Evolutionary conservation across 2,329 filamentous ascomycete species (phyloP), one percentile per base, ranked within the genome.

Genomic region (Penicillium sclerotiorum): DNA sequence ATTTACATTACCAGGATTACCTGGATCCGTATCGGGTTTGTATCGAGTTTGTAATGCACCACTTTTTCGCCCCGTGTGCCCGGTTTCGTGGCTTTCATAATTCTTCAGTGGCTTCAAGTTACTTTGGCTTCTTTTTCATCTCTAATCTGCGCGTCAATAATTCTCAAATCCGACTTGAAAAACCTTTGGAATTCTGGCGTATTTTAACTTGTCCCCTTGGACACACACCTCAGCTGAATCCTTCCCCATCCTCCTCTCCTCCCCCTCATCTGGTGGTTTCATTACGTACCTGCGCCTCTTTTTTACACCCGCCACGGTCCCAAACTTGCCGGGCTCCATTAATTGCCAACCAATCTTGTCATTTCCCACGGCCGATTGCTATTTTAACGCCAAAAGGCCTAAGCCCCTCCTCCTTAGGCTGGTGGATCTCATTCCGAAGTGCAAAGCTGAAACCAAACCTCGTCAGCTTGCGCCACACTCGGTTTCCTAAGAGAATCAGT

Each of bases 381-480:
- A 61, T 67, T 63, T 63, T 62, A 60, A 59, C 56, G 52, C 57
- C 25, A 27, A 28, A 52, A 59, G 47, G 52, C 43, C 55, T 47
- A 49, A 55, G 46, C 59, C 38, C 52, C 53, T 41, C 47, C 28
- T 27, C 18, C 45, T 38, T 38, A 46, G 41, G 40, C 25, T 51
- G 38, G 58, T 60, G 58, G 58, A 58, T 55, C 52, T 47, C 48
- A 46, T 39, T 23, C 23, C 52, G 53, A 58, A 58, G 49, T 50
- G 56, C 53, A 59, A 66, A 69, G 68, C 69, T 71, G 68, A 72
- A 68, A 61, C 57, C 48, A 47, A 47, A 47, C 49, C 57, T 64
- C 61, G 61, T 73, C 70, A 73, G 70, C 71, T 74, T 74, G 71
- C 71, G 71, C 71, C 71, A 74, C 71, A 73, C 68, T 72, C 62